Evolutionary conservation across 2,329 filamentous ascomycete genomes (phyloP), one percentile per base, ranked within the genome.

Genomic region (Xylariaceae sp.): DNA sequence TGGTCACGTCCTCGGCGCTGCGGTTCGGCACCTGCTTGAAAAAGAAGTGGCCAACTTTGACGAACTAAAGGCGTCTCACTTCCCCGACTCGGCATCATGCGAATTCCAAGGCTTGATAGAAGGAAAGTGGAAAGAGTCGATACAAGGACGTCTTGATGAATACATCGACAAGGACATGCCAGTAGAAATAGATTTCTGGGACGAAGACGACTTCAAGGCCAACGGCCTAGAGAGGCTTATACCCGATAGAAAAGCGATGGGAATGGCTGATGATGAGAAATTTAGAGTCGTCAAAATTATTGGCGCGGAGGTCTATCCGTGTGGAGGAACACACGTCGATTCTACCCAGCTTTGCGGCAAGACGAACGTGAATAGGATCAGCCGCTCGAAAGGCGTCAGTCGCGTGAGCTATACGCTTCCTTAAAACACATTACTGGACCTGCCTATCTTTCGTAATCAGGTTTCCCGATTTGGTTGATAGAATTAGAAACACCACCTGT

Each of bases 291-390:
- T 88, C 20, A 76, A 79, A 47, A 86, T 89, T 48, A 76, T 80
- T 0, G 84, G 83, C 0, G 76, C 78, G 0, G 86, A 84, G 54
- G 76, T 76, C 21, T 88, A 89, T 67, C 84, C 85, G 1, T 89
- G 86, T 62, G 86, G 85, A 6, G 85, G 85, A 0, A 89, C 85
- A 21, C 86, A 89, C 68, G 84, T 88, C 3, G 69, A 75, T 22
- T 74, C 67, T 16, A 84, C 82, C 17, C 71, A 75, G 46, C 54
- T 74, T 48, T 81, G 77, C 56, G 80, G 83, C 1, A 74, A 75
- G 59, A 79, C 80, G 5, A 76, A 68, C 3, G 81, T 88, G 4
- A 83, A 74, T 69, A 86, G 84, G 67, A 83, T 89, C 44, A 74
- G 74, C 50, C 73, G 83, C 63, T 73, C 70, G 42, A 86, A 85